These are phyloP conservation scores for Colletotrichum phormii DNA, from an alignment of 2,329 filamentous ascomycete species.

Conservation along the genomic window DNA sequence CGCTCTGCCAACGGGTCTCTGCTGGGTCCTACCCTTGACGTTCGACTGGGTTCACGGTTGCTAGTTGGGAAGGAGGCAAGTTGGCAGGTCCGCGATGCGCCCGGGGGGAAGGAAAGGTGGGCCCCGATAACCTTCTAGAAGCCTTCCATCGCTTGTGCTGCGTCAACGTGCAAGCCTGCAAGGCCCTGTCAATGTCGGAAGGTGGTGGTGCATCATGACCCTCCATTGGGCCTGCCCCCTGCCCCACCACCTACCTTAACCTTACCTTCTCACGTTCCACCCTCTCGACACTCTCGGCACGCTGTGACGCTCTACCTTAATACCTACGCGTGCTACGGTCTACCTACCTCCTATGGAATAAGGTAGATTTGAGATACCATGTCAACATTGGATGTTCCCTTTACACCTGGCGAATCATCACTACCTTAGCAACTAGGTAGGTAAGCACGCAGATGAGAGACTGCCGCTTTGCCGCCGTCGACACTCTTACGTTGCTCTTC, in stretches of 20 bases:
- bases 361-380: not conserved
- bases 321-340: too few species aligned
- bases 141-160: conserved; percentile 25
- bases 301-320: not conserved
- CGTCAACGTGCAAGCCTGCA: too few species aligned
- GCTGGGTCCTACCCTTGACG: conserved; percentile 13
- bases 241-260: conserved; percentile 8
- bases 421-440: not conserved
- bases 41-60: conserved; percentile 5
- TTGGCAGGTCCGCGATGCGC: conserved; percentile 4
- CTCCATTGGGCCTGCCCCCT: conserved; percentile 19
- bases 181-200: not conserved
- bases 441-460: not conserved
- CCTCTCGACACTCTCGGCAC: not conserved
- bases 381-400: not conserved
- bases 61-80: conserved; percentile 9
- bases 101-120: not conserved
- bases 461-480: conserved; percentile 11
- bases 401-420: not conserved
- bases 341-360: too few species aligned
- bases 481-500: conserved; percentile 1
- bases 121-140: conserved; percentile 23
- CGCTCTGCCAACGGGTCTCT: conserved; percentile 2
- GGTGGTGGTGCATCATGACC: not conserved
- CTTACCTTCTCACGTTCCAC: conserved; percentile 11